Base-by-base conservation (phyloP, 257 asterid genomes). In the Oldenlandia corymbosa region DNA sequence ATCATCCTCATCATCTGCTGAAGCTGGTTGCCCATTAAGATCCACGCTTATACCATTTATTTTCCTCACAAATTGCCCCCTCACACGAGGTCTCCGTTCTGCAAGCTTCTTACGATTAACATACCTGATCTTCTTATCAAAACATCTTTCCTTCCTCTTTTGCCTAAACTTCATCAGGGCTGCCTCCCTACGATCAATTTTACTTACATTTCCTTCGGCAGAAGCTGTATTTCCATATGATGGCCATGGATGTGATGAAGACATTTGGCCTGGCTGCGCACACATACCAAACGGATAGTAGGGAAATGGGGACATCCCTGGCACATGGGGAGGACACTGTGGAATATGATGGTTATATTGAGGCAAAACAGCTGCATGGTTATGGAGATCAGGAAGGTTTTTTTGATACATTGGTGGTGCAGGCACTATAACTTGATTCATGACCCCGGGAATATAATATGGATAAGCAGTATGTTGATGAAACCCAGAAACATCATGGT, bases 41-140 rank as follows among this genome's bases (percentile, higher is more conserved):
- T 90, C 96, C 60, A 93, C 89, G 34, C 43, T 56, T 51, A 85
- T 62, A 24, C 96, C 97, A 24, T 87, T 85, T 3, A 79, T 78
- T 80, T 87, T 93, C 84, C 99, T 81, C 65, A 90, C 97, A 75
- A 93, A 93, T 70, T 90, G 99, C 68, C 97, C 99, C 76, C 83
- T 78, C 59, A 90, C 69, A 46, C 96, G 96, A 69, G 99, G 99
- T 55, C 99, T 85, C 60, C 92, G 81, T 36, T 90, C 97, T n/a
- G 99, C 97, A 49, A 93, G 92, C 54, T 69, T 84, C 74, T 93
- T 93, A 32, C 97, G 58, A 58, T 93, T 93, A 45, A 80, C 96
- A 63, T 93, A 93, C 84, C 99, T 83, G 58, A 90, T 83, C 79
- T 86, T 93, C 80, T 93, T 90, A 83, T 90, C 91, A 73, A 87